phyloP scores from a whole-genome alignment of 768 basidiomycete genomes.

The Podaxis sp. region DNA sequence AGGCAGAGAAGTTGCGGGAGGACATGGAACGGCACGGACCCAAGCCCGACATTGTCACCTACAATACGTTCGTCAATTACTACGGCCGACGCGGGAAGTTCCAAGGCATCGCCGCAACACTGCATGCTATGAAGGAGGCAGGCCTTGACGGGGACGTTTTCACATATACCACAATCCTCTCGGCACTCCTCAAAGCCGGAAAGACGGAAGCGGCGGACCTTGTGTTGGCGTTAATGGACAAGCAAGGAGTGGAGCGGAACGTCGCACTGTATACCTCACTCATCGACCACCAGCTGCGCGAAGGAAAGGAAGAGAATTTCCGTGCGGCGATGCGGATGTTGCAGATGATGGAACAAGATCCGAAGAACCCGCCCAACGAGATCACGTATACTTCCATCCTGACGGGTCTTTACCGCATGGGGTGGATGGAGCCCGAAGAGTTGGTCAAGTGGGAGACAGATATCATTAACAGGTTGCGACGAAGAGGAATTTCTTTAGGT shows the following conservation, averaged over 20 bases:
- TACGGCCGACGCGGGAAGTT: slow-evolving; percentile 66
- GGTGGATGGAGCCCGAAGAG: slow-evolving; percentile 44
- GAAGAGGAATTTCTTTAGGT: slow-evolving; percentile 51
- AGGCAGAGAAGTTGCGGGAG: slow-evolving; percentile 42
- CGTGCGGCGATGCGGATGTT: slow-evolving; percentile 69
- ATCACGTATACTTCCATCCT: slow-evolving; percentile 85
- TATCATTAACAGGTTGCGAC: slow-evolving; percentile 61
- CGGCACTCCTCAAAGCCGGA: slow-evolving; percentile 69
- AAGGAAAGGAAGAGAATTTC: slow-evolving; percentile 53
- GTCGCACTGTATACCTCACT: slow-evolving; percentile 78
- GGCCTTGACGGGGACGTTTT: slow-evolving; percentile 72
- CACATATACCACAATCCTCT: slow-evolving; percentile 86
- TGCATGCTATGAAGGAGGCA: slow-evolving; percentile 56
- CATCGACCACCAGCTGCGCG: slow-evolving; percentile 70
- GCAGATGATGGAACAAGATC: slow-evolving; percentile 67
- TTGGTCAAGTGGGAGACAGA: slow-evolving; percentile 47
- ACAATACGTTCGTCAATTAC: slow-evolving; percentile 78
- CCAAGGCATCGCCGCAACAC: slow-evolving; percentile 51
- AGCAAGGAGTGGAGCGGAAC: slow-evolving; percentile 72
- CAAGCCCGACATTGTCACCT: slow-evolving; percentile 68
- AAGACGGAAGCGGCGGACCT: slow-evolving; percentile 63
- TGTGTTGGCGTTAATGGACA: slow-evolving; percentile 72
- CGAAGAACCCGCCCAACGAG: slow-evolving; percentile 58
- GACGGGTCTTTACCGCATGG: slow-evolving; percentile 64
- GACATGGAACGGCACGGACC: slow-evolving; percentile 52